These are phyloP conservation scores for Carpinus viminea DNA, from an alignment of 306 rosid species.

Conservation along the genomic window DNA sequence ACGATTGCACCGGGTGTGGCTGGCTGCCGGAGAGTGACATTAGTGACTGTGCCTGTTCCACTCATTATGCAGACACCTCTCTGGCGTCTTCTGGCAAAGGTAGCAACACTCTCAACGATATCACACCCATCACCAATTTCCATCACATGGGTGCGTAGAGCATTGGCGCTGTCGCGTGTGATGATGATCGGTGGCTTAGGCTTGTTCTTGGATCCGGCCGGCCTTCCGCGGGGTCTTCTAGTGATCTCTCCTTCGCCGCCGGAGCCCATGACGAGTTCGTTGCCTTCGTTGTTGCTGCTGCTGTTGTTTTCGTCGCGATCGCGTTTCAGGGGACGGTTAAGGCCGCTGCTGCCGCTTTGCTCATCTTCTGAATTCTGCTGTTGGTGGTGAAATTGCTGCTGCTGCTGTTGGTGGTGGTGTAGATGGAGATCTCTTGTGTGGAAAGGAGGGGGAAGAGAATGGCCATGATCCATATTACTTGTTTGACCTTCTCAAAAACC, in stretches of 20 bases:
- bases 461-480: conserved; percentile 58
- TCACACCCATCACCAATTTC: conserved; percentile 91
- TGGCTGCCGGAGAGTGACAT: conserved; percentile 82
- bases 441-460: conserved; percentile 92
- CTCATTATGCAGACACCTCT: conserved; percentile 93
- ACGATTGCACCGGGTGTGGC: conserved; percentile 84
- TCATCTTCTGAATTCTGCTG: conserved; percentile 69
- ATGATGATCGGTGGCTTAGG: conserved; percentile 96
- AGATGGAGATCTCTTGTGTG: conserved; percentile 76
- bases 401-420: conserved; percentile 51
- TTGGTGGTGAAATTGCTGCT: conserved; percentile 46
- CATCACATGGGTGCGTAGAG: conserved; percentile 89
- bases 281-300: conserved; percentile 36
- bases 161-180: conserved; percentile 93
- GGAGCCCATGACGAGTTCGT: conserved; percentile 27
- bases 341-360: conserved; percentile 71
- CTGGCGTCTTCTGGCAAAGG: conserved; percentile 86
- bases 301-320: conserved; percentile 52
- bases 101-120: conserved; percentile 74
- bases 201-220: conserved; percentile 95
- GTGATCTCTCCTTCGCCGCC: conserved; percentile 57
- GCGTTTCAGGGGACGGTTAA: conserved; percentile 54
- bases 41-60: conserved; percentile 87
- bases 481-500: neutral
- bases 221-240: conserved; percentile 81